phyloP scores from a whole-genome alignment of 768 basidiomycete species.

The Tricholoma hemisulphureum region DNA sequence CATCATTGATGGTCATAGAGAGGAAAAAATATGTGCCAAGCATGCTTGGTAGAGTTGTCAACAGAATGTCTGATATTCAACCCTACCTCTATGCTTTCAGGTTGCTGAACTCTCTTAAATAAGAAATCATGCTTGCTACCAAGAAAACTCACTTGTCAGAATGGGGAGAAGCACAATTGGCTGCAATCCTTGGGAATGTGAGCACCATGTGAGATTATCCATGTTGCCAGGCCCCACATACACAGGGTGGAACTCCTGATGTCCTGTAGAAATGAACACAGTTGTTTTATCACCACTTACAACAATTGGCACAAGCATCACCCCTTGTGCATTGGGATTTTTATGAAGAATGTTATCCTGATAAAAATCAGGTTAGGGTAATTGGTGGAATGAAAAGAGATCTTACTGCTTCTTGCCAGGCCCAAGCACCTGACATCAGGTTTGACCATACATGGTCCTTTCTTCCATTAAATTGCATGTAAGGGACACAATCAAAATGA shows the following conservation, averaged over 20 bases:
- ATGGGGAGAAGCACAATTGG: not conserved
- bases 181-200: not conserved
- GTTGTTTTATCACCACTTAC: not conserved
- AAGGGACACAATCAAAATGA: not conserved
- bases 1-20: too few species aligned
- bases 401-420: not conserved
- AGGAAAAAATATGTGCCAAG: too few species aligned
- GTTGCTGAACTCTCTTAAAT: not conserved
- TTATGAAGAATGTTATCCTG: not conserved
- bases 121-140: not conserved
- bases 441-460: not conserved
- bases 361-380: not conserved
- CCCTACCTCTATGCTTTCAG: not conserved
- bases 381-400: not conserved
- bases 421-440: not conserved
- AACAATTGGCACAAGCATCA: not conserved
- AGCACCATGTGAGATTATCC: not conserved
- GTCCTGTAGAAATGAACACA: too few species aligned
- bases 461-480: not conserved
- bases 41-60: too few species aligned
- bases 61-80: too few species aligned
- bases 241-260: too few species aligned
- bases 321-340: not conserved
- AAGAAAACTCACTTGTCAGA: not conserved
- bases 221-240: not conserved